These are phyloP conservation scores for Erythrophleum ivorense DNA, from an alignment of 331 rosid genomes.

Conservation along the genomic window DNA sequence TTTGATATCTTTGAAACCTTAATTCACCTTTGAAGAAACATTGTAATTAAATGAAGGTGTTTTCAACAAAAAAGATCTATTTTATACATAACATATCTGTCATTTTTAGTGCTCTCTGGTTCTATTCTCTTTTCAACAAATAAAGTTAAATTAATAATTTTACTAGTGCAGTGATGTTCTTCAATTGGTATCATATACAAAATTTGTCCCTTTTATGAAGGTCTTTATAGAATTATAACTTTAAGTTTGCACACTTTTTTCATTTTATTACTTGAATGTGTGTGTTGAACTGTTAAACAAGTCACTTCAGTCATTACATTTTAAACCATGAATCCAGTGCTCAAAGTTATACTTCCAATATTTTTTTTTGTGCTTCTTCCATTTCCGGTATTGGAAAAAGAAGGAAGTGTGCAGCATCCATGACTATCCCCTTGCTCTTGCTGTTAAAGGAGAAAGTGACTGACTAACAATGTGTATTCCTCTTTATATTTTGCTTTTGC, in stretches of 20 bases:
- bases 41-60: neutral
- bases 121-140: neutral
- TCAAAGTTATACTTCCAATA: constrained; percentile 10
- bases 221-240: neutral
- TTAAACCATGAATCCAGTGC: neutral
- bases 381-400: constrained; percentile 11
- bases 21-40: constrained; percentile 19
- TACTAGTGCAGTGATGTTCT: neutral
- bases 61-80: neutral
- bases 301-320: neutral
- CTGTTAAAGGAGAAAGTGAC: constrained; percentile 23
- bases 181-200: neutral
- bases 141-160: neutral
- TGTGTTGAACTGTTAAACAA: constrained; percentile 24
- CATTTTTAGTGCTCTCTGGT: constrained; percentile 10
- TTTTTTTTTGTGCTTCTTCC: constrained; percentile 14
- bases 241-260: constrained; percentile 23
- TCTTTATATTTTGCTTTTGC: constrained; percentile 18
- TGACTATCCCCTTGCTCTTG: neutral
- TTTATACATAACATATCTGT: neutral
- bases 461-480: constrained; percentile 12
- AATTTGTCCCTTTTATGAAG: neutral
- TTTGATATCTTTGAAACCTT: constrained; percentile 13
- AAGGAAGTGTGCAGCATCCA: neutral
- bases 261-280: constrained; percentile 8